Evolutionary conservation across 2,329 filamentous ascomycete species (phyloP).

Genomic region (Dothideomycetes sp.): DNA sequence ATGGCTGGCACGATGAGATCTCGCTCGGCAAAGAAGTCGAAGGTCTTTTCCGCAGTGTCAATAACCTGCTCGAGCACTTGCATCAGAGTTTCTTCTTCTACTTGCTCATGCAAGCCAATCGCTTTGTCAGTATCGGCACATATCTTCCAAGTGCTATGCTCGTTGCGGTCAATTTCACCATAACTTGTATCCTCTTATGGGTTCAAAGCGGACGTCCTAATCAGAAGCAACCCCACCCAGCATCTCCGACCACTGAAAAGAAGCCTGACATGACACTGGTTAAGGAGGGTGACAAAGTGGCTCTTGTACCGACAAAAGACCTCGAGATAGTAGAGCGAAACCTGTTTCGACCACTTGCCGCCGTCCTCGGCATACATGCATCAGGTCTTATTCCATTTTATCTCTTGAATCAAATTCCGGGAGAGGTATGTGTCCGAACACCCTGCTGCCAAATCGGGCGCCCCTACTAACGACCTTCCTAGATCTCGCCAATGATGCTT

Average conservation of each 20-base stretch:
- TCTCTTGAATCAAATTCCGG: constrained; percentile 67
- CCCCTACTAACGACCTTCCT: not conserved
- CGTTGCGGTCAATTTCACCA: constrained; percentile 85
- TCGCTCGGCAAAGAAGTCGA: constrained; percentile 82
- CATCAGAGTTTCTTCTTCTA: constrained; percentile 99
- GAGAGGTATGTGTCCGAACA: constrained; percentile 47
- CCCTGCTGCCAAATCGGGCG: not conserved
- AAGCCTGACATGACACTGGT: constrained; percentile 30
- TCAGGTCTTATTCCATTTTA: constrained; percentile 73
- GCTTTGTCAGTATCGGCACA: constrained; percentile 96
- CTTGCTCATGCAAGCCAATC: constrained; percentile 77
- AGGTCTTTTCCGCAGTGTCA: constrained; percentile 83
- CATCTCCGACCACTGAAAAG: constrained; percentile 20
- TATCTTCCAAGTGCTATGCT: constrained; percentile 98
- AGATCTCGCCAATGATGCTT: constrained; percentile 11
- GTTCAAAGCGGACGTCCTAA: constrained; percentile 59
- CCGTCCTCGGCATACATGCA: constrained; percentile 66
- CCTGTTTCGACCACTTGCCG: constrained; percentile 61
- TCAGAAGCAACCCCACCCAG: constrained; percentile 27
- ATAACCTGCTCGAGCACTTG: constrained; percentile 91
- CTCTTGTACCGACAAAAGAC: constrained; percentile 31
- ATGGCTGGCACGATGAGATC: constrained; percentile 98
- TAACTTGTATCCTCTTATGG: constrained; percentile 94
- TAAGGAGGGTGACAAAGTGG: constrained; percentile 26
- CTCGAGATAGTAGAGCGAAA: constrained; percentile 49